Evolutionary conservation across 1,139 yeast species (phyloP), one percentile per base, ranked within the genome.

Genomic region (Torulaspora pretoriensis): DNA sequence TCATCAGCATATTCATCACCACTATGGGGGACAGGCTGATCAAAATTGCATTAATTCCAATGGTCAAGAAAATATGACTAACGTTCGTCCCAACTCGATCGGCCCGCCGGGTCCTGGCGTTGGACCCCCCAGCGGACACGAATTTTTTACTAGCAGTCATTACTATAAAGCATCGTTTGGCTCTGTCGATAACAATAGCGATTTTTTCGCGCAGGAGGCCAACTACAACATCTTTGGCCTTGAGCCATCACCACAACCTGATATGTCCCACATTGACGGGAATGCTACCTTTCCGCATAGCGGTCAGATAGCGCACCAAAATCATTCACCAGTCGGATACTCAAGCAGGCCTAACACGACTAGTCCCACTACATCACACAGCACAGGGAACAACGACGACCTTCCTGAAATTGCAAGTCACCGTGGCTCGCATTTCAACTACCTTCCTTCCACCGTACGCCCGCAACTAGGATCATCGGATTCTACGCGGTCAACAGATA

Each of bases 1-100:
- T 13, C 95, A 87, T 65, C 96, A 88, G 61, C 96, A 88, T 64
- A 81, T 86, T 42, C 67, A 64, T 44, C 57, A 64, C 38, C 88
- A 84, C 58, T 86, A 83, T 59, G 58, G 59, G 16, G 48, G 55
- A 16, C 46, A 45, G 9, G 13, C 38, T 10, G 40, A 42, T 10
- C 17, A 31, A 16, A 36, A 35, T 9, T 31, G 33, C 35, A 29
- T 26, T 26, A 34, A 41, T 17, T 26, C 43, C 12, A 45, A 39
- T 33, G 42, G 38, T 22, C 30, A 43, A 25, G 40, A 46, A 28
- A n/a, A 40, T 23, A 2, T 45, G 16, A 30, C 38, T 10, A 25
- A 19, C 8, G 16, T 43, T 8, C 40, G 39, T 17, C 23, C 47
- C 29, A 32, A 33, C 12, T 44, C 35, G 35, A 35, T 10, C 25